Conservation (phyloP, 257 asterid species). For the Solanum phureja region DNA sequence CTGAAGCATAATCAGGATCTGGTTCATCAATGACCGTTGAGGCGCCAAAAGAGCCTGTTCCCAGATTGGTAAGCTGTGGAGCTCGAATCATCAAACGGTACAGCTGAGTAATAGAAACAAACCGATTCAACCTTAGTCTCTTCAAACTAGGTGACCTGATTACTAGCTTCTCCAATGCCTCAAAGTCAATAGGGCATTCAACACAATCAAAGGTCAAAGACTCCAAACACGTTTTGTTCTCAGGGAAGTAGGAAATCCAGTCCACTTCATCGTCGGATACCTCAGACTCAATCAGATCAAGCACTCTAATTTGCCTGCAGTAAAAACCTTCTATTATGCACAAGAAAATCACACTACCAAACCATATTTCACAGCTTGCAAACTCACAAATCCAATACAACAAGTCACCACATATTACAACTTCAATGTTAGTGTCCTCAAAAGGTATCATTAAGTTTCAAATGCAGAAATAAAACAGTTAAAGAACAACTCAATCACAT, state of each 20-base stretch:
- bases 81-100: conserved; percentile 35
- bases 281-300: conserved; percentile 38
- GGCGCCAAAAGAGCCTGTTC: conserved; percentile 38
- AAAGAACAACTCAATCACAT: background rate
- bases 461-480: background rate
- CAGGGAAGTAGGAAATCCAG: conserved; percentile 47
- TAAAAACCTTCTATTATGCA: background rate
- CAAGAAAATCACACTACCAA: background rate
- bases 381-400: background rate
- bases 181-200: conserved; percentile 24
- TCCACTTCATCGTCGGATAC: conserved; percentile 36
- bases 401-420: background rate
- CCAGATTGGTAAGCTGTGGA: conserved; percentile 45
- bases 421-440: background rate
- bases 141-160: conserved; percentile 32
- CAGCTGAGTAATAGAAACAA: conserved; percentile 26
- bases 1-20: conserved; percentile 29
- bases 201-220: conserved; percentile 40
- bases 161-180: conserved; percentile 40
- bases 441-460: background rate
- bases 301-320: conserved; percentile 41
- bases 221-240: conserved; percentile 27
- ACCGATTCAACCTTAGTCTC: conserved; percentile 30
- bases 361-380: background rate
- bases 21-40: conserved; percentile 18